Evolutionary conservation across 2,329 filamentous ascomycete genomes (phyloP).

Genomic region (Blastomyces silverae): DNA sequence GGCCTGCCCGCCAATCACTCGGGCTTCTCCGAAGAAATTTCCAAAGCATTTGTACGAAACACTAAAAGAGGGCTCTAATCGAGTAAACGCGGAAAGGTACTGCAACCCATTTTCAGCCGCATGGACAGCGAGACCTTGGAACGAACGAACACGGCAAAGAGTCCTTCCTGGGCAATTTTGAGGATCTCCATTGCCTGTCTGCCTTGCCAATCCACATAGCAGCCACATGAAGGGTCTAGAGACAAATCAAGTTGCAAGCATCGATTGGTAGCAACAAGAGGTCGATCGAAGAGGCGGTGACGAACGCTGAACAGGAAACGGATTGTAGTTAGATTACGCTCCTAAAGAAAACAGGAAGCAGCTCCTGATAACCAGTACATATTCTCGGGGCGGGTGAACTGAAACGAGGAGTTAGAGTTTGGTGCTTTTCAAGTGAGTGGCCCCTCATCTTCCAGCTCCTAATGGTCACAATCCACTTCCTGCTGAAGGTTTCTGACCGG

Average conservation of each 20-base stretch:
- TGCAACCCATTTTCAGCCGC: not conserved
- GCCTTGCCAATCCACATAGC: not conserved
- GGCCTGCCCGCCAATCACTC: not conserved
- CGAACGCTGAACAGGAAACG: not conserved
- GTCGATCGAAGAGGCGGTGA: not conserved
- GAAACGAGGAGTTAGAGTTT: not conserved
- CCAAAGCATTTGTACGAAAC: not conserved
- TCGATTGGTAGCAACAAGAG: not conserved
- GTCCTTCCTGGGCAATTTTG: not conserved
- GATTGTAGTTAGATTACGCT: not conserved
- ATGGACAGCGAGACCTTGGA: not conserved
- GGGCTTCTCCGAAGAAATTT: no score
- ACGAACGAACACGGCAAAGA: not conserved
- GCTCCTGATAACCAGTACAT: not conserved
- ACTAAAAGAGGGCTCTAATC: not conserved
- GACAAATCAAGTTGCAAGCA: conserved; percentile 1
- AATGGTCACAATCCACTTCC: not conserved
- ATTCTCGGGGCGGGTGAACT: not conserved
- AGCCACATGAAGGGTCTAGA: not conserved
- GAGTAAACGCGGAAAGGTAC: not conserved
- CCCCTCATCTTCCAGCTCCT: not conserved
- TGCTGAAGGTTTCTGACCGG: not conserved
- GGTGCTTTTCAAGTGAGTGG: not conserved
- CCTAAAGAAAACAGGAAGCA: not conserved
- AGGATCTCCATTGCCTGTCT: not conserved